Conservation (phyloP, 768 basidiomycete species). For the Chalciporus piperatus region DNA sequence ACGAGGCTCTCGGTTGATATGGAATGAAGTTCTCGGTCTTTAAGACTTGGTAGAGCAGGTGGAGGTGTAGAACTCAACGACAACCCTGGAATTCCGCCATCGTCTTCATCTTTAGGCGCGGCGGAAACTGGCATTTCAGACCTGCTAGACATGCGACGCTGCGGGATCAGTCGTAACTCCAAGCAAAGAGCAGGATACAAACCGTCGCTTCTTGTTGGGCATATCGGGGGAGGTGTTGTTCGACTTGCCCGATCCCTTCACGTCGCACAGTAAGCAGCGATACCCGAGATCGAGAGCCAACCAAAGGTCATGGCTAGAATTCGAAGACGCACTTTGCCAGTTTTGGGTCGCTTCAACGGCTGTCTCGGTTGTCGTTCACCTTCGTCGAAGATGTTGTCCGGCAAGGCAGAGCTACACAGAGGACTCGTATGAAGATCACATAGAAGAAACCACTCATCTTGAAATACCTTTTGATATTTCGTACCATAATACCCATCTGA, state of each 20-base stretch:
- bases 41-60: slow-evolving; percentile 33
- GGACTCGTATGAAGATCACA: slow-evolving; percentile 22
- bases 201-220: slow-evolving; percentile 84
- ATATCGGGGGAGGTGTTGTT: slow-evolving; percentile 61
- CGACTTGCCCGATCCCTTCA: slow-evolving; percentile 61
- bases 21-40: slow-evolving; percentile 36
- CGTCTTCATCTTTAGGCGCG: slow-evolving; percentile 37
- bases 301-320: slow-evolving; percentile 9
- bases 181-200: slow-evolving; percentile 36
- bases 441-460: slow-evolving; percentile 6
- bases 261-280: slow-evolving; percentile 30
- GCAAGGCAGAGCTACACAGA: slow-evolving; percentile 58
- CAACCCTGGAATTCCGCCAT: slow-evolving; percentile 35
- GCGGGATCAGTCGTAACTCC: slow-evolving; percentile 27
- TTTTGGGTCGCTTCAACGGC: slow-evolving; percentile 73
- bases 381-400: slow-evolving; percentile 78
- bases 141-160: slow-evolving; percentile 36
- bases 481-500: slow-evolving; percentile 91
- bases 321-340: slow-evolving; percentile 45
- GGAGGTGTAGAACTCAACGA: slow-evolving; percentile 26
- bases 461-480: slow-evolving; percentile 84
- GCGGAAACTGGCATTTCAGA: slow-evolving; percentile 35
- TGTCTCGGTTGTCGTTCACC: slow-evolving; percentile 75
- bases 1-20: slow-evolving; percentile 45
- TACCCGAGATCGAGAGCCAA: slow-evolving; percentile 13